These are phyloP conservation scores for Cyclanthera cordifolia DNA, from an alignment of 306 rosid species.

Conservation along the genomic window DNA sequence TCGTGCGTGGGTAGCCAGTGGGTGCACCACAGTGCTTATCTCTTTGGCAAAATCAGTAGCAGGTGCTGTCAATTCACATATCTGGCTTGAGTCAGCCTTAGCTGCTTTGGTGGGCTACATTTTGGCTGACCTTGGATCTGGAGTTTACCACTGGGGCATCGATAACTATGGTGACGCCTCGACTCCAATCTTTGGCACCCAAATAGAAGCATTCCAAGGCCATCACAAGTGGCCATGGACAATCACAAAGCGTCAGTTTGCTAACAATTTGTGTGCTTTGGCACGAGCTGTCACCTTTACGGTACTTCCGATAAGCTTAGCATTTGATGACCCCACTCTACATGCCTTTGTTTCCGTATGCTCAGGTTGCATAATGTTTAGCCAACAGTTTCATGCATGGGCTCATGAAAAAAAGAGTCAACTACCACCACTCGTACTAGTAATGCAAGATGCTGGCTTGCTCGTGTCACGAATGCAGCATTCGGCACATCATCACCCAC, in stretches of 20 bases:
- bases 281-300: slow-evolving; percentile 49
- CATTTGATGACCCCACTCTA: slow-evolving; percentile 37
- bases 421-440: slow-evolving; percentile 46
- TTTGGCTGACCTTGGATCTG: slow-evolving; percentile 76
- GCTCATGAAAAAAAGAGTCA: slow-evolving; percentile 74
- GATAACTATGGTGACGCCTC: slow-evolving; percentile 61
- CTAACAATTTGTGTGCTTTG: slow-evolving; percentile 63
- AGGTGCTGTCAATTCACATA: slow-evolving; percentile 24
- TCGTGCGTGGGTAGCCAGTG: slow-evolving; percentile 68
- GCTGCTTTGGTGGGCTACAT: slow-evolving; percentile 50
- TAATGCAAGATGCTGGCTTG: slow-evolving; percentile 51
- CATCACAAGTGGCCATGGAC: slow-evolving; percentile 93
- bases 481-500: slow-evolving; percentile 55
- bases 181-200: slow-evolving; percentile 60
- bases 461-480: slow-evolving; percentile 68
- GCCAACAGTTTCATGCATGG: slow-evolving; percentile 98
- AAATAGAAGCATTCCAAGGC: slow-evolving; percentile 81
- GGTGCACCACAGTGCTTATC: slow-evolving; percentile 33
- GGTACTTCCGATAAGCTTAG: slow-evolving; percentile 53
- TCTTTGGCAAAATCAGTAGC: slow-evolving; percentile 39
- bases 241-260: slow-evolving; percentile 66
- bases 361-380: slow-evolving; percentile 75
- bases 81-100: slow-evolving; percentile 33
- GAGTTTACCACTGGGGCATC: slow-evolving; percentile 85
- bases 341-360: slow-evolving; percentile 49